phyloP scores from a whole-genome alignment of 345 rosid genomes.

The Viola odorata region DNA sequence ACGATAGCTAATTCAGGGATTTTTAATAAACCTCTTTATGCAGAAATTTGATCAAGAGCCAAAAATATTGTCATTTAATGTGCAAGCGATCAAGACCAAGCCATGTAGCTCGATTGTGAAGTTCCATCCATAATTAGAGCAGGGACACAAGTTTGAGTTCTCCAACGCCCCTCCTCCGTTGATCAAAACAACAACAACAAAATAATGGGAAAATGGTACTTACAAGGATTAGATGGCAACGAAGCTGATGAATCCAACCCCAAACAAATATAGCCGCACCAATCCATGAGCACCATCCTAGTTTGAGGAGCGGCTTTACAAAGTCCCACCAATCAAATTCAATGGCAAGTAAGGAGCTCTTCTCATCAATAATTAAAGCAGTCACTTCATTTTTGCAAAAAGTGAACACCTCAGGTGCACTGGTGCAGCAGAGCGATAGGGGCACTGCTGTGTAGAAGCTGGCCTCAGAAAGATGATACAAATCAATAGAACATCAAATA shows the following conservation, averaged over 20 bases:
- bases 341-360: slow-evolving; percentile 22
- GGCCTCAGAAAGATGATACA: neutral
- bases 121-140: too few species aligned
- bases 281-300: slow-evolving; percentile 54
- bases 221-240: slow-evolving; percentile 64
- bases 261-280: slow-evolving; percentile 55
- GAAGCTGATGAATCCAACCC: slow-evolving; percentile 73
- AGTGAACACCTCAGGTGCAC: slow-evolving; percentile 36
- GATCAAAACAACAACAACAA: neutral
- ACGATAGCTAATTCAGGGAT: neutral
- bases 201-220: slow-evolving; percentile 5
- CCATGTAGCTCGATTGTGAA: too few species aligned
- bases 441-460: slow-evolving; percentile 61
- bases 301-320: slow-evolving; percentile 38
- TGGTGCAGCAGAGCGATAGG: slow-evolving; percentile 49
- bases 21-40: neutral
- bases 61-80: neutral
- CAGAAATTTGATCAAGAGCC: neutral
- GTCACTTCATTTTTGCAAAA: slow-evolving; percentile 32
- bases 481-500: too few species aligned
- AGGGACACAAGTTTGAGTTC: too few species aligned
- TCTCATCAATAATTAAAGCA: slow-evolving; percentile 34
- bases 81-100: neutral
- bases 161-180: too few species aligned
- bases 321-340: slow-evolving; percentile 33